These are phyloP conservation scores for Pontederia crassipes DNA, from an alignment of 176 grass and related monocot genomes.

Conservation along the genomic window DNA sequence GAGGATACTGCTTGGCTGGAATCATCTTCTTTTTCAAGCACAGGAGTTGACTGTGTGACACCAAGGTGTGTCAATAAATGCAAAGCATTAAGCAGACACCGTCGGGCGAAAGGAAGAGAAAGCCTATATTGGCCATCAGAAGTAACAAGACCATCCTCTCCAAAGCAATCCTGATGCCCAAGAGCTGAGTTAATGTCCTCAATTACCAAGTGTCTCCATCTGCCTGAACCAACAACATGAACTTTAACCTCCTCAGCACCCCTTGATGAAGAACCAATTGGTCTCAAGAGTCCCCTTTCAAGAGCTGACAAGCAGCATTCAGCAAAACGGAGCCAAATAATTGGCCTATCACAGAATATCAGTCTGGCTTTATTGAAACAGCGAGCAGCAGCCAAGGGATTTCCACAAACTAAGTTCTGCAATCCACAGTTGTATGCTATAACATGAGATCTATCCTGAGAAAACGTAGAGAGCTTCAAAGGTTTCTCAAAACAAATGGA, in stretches of 20 bases:
- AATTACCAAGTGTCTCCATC: conserved; percentile 53
- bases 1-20: conserved; percentile 24
- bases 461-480: conserved; percentile 52
- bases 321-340: conserved; percentile 89
- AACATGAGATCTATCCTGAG: conserved; percentile 61
- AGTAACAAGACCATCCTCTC: conserved; percentile 15
- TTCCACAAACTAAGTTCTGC: conserved; percentile 72
- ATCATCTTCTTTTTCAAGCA: conserved; percentile 21
- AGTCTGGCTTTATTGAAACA: conserved; percentile 64
- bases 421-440: conserved; percentile 82
- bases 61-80: conserved; percentile 42
- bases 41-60: conserved; percentile 10
- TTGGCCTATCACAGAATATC: conserved; percentile 44
- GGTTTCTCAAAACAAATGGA: conserved; percentile 54
- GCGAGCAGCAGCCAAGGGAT: conserved; percentile 53
- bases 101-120: conserved; percentile 57
- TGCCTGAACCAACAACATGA: conserved; percentile 64
- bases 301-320: conserved; percentile 73
- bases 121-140: conserved; percentile 30
- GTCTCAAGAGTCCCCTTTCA: conserved; percentile 50
- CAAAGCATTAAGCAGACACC: conserved; percentile 62
- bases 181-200: conserved; percentile 21
- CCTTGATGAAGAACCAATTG: conserved; percentile 26
- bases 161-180: conserved; percentile 24
- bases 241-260: conserved; percentile 46